Percentiles rank a stretch among this genome's conserved stretches.
Evolutionary conservation across 305 asterid genomes (phyloP).

Genomic region (Fraxinus platypoda): DNA sequence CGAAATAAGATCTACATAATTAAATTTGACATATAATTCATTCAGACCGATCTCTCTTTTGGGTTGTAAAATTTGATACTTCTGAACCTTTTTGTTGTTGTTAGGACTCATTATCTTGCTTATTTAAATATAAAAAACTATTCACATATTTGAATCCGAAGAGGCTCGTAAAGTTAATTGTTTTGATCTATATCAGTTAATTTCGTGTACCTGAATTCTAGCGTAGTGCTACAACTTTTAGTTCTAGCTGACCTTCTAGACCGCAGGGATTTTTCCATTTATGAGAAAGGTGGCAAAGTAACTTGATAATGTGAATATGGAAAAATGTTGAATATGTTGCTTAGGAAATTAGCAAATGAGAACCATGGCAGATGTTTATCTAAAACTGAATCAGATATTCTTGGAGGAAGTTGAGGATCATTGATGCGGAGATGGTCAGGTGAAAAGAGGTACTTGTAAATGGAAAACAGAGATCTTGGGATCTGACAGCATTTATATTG

Average conservation of each 20-base stretch:
- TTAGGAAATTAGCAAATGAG: neutral
- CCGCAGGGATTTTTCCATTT: neutral
- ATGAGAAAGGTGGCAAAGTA: neutral
- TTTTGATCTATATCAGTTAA: neutral
- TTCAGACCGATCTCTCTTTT: neutral
- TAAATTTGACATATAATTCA: neutral
- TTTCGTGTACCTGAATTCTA: neutral
- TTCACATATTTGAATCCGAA: neutral
- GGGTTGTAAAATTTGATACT: neutral
- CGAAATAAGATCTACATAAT: neutral
- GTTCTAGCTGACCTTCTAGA: neutral
- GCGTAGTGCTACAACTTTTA: neutral
- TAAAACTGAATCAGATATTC: neutral
- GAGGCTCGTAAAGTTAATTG: neutral
- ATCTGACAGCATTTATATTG: conserved; percentile 1
- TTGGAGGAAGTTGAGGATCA: neutral
- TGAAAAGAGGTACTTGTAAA: neutral
- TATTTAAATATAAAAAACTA: neutral
- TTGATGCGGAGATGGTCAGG: neutral
- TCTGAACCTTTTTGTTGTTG: neutral
- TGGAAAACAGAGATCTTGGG: neutral
- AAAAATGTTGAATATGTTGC: neutral
- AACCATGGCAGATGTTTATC: neutral
- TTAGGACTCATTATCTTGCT: neutral
- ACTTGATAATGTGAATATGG: neutral